A percentile compares a stretch with the other conserved stretches of the same genome.
phyloP scores from a whole-genome alignment of 306 rosid species.

The Quercus suber region DNA sequence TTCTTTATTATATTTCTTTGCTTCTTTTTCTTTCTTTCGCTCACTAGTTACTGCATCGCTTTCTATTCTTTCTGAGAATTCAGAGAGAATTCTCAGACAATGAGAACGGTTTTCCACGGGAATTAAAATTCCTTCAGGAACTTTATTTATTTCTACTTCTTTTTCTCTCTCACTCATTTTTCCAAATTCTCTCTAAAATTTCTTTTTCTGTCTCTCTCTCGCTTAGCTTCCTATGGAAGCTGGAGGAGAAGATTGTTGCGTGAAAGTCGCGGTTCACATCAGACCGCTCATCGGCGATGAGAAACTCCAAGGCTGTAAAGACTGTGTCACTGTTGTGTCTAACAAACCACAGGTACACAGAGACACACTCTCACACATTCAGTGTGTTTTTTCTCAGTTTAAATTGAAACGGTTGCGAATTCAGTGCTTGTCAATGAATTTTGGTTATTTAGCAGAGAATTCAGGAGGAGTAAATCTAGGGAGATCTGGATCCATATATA shows the following conservation, averaged over 20 bases:
- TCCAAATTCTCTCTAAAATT: background rate
- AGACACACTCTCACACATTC: slow-evolving; percentile 14
- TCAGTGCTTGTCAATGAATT: background rate
- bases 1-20: background rate
- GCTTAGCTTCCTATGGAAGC: slow-evolving; percentile 56
- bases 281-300: slow-evolving; percentile 93
- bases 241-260: slow-evolving; percentile 86
- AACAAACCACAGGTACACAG: slow-evolving; percentile 93
- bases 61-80: slow-evolving; percentile 23
- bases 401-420: background rate
- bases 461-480: slow-evolving; percentile 16
- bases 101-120: slow-evolving; percentile 30
- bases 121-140: slow-evolving; percentile 19
- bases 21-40: background rate
- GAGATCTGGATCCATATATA: slow-evolving; percentile 48
- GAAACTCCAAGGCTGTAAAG: slow-evolving; percentile 94
- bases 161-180: background rate
- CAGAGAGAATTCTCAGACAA: slow-evolving; percentile 21
- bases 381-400: background rate
- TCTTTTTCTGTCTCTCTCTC: background rate
- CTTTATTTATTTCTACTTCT: background rate
- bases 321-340: slow-evolving; percentile 81
- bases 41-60: slow-evolving; percentile 31
- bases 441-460: slow-evolving; percentile 1
- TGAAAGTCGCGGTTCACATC: slow-evolving; percentile 92